Conservation (phyloP, 129 eudicot genomes). For the Arctium lappa region DNA sequence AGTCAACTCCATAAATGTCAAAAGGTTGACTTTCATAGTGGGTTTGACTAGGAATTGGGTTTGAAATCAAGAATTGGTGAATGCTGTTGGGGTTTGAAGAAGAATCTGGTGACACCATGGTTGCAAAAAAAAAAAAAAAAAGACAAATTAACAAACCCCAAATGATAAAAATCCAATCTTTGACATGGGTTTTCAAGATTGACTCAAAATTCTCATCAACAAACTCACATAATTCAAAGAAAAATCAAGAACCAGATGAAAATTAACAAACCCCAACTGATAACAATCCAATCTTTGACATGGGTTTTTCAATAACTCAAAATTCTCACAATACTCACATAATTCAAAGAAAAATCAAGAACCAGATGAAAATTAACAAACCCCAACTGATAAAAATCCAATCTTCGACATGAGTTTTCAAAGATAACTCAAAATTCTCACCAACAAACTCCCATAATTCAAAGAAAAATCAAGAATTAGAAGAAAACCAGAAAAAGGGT, state of each 20-base stretch:
- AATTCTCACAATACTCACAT: not conserved
- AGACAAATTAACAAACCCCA: not conserved
- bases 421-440: not conserved
- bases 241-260: constrained; percentile 1
- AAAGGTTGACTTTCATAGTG: constrained; percentile 59
- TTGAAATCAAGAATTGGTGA: constrained; percentile 70
- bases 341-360: constrained; percentile 14
- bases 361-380: not conserved
- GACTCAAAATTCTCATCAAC: not conserved
- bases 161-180: constrained; percentile 13
- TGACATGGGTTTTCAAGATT: constrained; percentile 12
- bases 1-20: constrained; percentile 50
- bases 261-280: constrained; percentile 8
- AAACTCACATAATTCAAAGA: not conserved
- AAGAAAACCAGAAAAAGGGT: constrained; percentile 6
- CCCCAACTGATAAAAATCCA: constrained; percentile 16
- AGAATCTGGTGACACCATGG: constrained; percentile 73
- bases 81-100: constrained; percentile 55
- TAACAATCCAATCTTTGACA: constrained; percentile 10
- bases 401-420: constrained; percentile 16
- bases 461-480: constrained; percentile 8
- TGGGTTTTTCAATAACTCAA: constrained; percentile 13
- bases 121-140: not conserved
- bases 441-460: not conserved
- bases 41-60: constrained; percentile 41